Conservation (phyloP, 1,284 basidiomycete species). For the Sporisorium sorghi region DNA sequence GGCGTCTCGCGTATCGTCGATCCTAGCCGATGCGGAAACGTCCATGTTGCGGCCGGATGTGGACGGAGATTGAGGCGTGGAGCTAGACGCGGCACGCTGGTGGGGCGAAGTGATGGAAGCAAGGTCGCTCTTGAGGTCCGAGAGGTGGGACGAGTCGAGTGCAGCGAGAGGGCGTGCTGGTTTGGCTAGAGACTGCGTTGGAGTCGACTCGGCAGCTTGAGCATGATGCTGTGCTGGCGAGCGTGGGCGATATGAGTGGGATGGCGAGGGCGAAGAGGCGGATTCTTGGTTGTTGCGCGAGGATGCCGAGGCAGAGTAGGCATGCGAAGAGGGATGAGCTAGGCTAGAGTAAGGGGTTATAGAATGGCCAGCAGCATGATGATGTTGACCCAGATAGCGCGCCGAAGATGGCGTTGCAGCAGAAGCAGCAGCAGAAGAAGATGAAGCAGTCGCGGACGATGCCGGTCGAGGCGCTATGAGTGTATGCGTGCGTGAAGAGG, state of each 20-base stretch:
- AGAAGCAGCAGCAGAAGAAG: neutral
- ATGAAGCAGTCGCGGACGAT: slow-evolving; percentile 8
- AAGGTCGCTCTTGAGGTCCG: slow-evolving; percentile 28
- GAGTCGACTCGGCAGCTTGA: slow-evolving; percentile 7
- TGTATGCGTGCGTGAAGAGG: slow-evolving; percentile 16
- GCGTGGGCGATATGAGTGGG: slow-evolving; percentile 17
- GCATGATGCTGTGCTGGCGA: slow-evolving; percentile 18
- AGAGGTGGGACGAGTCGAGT: slow-evolving; percentile 13
- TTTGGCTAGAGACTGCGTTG: slow-evolving; percentile 13
- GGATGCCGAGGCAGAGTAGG: slow-evolving; percentile 4
- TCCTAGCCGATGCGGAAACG: neutral
- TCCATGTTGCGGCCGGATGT: slow-evolving; percentile 14
- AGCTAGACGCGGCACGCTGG: slow-evolving; percentile 26
- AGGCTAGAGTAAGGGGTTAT: slow-evolving; percentile 16
- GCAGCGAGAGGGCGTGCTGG: slow-evolving; percentile 13
- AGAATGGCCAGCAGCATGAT: slow-evolving; percentile 19
- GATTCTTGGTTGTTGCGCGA: slow-evolving; percentile 8
- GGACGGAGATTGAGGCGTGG: slow-evolving; percentile 12
- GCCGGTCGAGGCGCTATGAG: slow-evolving; percentile 17
- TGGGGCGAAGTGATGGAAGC: slow-evolving; percentile 28
- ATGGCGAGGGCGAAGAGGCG: slow-evolving; percentile 15
- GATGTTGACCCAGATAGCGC: slow-evolving; percentile 25
- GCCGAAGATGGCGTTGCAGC: neutral
- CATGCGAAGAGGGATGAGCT: slow-evolving; percentile 24
- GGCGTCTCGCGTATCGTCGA: slow-evolving; percentile 3